These are phyloP conservation scores for Taphrina flavorubra DNA, from an alignment of 1,139 yeast genomes.

Conservation along the genomic window DNA sequence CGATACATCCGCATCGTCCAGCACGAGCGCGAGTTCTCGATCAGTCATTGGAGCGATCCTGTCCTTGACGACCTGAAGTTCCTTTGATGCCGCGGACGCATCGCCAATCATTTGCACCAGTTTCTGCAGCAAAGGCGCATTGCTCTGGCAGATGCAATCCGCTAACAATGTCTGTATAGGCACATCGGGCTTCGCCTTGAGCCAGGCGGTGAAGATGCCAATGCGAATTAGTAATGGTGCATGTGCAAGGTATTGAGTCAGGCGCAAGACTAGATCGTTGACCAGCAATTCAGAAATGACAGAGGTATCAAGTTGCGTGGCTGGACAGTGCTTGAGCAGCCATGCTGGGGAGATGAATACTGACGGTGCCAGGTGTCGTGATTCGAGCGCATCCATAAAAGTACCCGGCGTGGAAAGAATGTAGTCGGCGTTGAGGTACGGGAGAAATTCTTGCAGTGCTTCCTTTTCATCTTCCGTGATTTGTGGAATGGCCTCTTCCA, in stretches of 20 bases:
- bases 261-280: constrained; percentile 10
- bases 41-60: constrained; percentile 19
- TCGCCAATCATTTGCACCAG: constrained; percentile 30
- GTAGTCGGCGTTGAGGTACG: constrained; percentile 15
- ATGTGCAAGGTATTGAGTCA: constrained; percentile 8
- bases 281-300: constrained; percentile 7
- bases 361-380: constrained; percentile 17
- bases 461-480: constrained; percentile 8
- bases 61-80: constrained; percentile 23
- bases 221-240: constrained; percentile 16
- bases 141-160: constrained; percentile 3
- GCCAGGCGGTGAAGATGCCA: constrained; percentile 25
- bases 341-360: constrained; percentile 10
- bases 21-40: constrained; percentile 25
- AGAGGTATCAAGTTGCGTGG: constrained; percentile 6
- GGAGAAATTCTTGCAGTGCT: constrained; percentile 4
- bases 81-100: constrained; percentile 20
- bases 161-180: neutral
- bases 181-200: constrained; percentile 9
- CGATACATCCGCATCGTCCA: constrained; percentile 12
- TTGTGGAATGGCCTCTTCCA: constrained; percentile 13
- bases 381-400: constrained; percentile 22
- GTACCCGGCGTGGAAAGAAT: constrained; percentile 2
- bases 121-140: constrained; percentile 24
- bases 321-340: constrained; percentile 9